Percentiles rank a stretch among this genome's conserved stretches.
Conservation (phyloP, 225 moss, liverwort and hornwort genomes). For the Polytrichum commune region DNA sequence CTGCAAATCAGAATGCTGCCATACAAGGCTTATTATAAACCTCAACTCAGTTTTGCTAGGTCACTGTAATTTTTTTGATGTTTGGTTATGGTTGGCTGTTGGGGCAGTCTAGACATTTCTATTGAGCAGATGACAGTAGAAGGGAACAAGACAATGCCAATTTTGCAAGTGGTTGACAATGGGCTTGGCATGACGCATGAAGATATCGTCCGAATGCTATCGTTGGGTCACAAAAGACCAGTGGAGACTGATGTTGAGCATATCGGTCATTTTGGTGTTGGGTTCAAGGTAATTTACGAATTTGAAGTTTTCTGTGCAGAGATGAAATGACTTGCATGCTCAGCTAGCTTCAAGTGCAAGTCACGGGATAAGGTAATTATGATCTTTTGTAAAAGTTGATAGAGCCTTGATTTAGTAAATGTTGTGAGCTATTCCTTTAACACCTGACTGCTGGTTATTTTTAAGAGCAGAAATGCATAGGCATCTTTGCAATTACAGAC, state of each 20-base stretch:
- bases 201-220: constrained; percentile 79
- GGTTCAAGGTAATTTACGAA: constrained; percentile 70
- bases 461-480: no score
- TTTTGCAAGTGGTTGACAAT: constrained; percentile 69
- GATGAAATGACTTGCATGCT: no score
- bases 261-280: constrained; percentile 93
- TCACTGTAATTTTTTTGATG: no score
- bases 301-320: no score
- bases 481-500: no score
- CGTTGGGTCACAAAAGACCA: constrained; percentile 78
- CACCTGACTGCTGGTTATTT: no score
- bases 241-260: constrained; percentile 47
- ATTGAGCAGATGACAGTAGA: constrained; percentile 46
- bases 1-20: constrained; percentile 55
- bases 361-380: not conserved
- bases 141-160: constrained; percentile 40
- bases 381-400: not conserved
- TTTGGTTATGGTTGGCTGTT: not conserved
- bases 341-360: no score
- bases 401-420: no score
- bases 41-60: no score
- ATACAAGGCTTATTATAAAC: constrained; percentile 16
- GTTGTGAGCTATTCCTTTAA: no score
- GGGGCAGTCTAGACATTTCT: constrained; percentile 54
- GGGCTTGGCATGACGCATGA: constrained; percentile 79